A percentile compares a stretch with the other conserved stretches of the same genome.
Conservation (phyloP, 441 rosid genomes). For the Pelargonium cotyledonis region DNA sequence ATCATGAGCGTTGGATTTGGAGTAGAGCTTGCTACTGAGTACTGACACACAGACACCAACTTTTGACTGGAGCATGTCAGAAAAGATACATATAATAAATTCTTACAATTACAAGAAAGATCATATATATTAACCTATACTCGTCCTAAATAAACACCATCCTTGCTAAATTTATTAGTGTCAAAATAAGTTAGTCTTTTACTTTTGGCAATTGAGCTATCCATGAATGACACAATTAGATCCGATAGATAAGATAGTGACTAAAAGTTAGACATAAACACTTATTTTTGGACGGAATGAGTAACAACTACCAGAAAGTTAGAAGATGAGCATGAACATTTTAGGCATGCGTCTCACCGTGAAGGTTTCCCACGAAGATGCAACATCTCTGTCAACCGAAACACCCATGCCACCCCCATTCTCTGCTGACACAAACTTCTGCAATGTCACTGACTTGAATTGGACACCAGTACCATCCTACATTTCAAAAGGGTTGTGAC, state of each 20-base stretch:
- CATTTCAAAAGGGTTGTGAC: slow-evolving; percentile 18
- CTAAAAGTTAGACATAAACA: too few species aligned
- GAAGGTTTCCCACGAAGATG: slow-evolving; percentile 71
- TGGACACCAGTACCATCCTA: slow-evolving; percentile 72
- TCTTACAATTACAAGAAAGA: background rate
- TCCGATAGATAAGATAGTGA: too few species aligned
- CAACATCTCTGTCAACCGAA: slow-evolving; percentile 45
- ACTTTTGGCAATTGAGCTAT: too few species aligned
- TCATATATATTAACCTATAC: background rate
- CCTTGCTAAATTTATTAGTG: too few species aligned
- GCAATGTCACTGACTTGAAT: slow-evolving; percentile 48
- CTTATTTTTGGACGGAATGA: too few species aligned
- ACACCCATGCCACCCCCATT: slow-evolving; percentile 59
- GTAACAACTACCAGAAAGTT: background rate
- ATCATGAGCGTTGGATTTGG: background rate
- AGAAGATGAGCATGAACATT: slow-evolving; percentile 8
- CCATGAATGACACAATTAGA: too few species aligned
- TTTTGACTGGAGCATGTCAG: background rate
- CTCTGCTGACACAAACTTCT: slow-evolving; percentile 56
- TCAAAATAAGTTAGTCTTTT: too few species aligned
- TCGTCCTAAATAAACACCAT: too few species aligned
- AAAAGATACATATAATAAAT: background rate
- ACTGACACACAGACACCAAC: background rate
- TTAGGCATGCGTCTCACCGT: slow-evolving; percentile 35
- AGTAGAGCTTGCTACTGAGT: background rate